Evolutionary conservation across 768 basidiomycete genomes (phyloP).

Genomic region (Termitomyces titanicus): DNA sequence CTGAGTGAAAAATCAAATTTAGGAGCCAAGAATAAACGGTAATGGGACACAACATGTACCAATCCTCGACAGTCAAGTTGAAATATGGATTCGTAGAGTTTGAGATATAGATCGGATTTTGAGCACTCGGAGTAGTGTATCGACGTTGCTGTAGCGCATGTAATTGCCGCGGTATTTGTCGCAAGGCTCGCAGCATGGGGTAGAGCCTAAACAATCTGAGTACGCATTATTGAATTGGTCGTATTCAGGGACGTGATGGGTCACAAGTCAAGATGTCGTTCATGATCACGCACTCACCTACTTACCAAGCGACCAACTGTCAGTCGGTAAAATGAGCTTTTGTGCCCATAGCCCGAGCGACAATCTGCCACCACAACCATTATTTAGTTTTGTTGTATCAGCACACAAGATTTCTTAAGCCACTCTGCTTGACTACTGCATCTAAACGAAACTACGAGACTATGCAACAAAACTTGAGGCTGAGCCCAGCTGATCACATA

Average conservation of each 20-base stretch:
- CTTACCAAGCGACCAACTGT: no score
- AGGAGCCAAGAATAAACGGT: background rate
- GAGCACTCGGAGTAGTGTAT: conserved; percentile 23
- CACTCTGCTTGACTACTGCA: no score
- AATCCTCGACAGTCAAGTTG: conserved; percentile 89
- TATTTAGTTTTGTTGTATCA: no score
- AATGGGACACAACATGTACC: conserved; percentile 38
- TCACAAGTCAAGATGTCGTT: no score
- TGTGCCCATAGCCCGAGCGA: no score
- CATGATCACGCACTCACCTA: no score
- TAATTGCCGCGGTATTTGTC: conserved; percentile 11
- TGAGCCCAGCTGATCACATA: no score
- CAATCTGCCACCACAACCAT: no score
- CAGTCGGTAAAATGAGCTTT: no score
- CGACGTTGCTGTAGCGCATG: conserved; percentile 3
- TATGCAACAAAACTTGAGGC: no score
- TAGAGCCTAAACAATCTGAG: background rate
- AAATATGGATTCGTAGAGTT: conserved; percentile 80
- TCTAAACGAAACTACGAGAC: no score
- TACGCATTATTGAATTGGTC: background rate
- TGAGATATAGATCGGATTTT: conserved; percentile 67
- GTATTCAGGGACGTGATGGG: background rate
- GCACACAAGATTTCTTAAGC: no score
- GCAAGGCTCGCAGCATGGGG: conserved; percentile 13
- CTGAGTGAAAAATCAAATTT: conserved; percentile 13